Evolutionary conservation across 164 flowering plant genomes (phyloP), one percentile per base, ranked within the genome.

Genomic region (Malania oleifera): DNA sequence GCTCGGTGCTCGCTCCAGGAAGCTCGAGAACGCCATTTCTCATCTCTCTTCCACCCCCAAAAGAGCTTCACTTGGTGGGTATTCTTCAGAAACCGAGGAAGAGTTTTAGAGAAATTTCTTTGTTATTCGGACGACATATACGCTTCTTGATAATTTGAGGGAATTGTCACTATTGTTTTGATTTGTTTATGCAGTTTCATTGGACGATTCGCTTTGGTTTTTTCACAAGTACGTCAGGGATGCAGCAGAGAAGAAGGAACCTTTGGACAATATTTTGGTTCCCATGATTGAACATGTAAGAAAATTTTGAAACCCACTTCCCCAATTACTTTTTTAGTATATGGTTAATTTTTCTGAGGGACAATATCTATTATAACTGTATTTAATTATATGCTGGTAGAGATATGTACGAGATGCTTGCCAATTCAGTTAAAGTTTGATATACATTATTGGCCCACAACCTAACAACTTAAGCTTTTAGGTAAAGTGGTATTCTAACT

Each of bases 121-220:
- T 46, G 5, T 46, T 46, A 0, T 46, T 1, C 1, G 5, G 5
- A 15, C 47, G 53, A 23, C 43, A 23, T 9, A 50, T 4, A 13
- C 27, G 13, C 20, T 61, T 49, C 52, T 9, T 41, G 13, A 7
- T 13, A 9, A 56, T 41, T 40, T 9, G 2, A 0, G 1, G 60
- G 37, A 6, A 8, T 5, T 31, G 35, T 31, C 9, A 9, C 35
- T 31, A 31, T 31, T 43, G 5, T 43, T 10, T 23, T 20, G 13
- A 3, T 9, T 9, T 19, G 0, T 46, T 5, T 2, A 22, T 41
- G 47, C 69, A 80, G 92, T 53, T 69, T 73, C 83, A 11, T 46
- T 90, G 69, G 90, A 83, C 17, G 86, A 84, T 14, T 73, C 87
- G 17, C 71, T 90, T 5, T 66, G 80, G 74, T 73, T 84, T 52